Base-by-base conservation (phyloP, 1,139 yeast species). In the Geotrichum aggregatum region DNA sequence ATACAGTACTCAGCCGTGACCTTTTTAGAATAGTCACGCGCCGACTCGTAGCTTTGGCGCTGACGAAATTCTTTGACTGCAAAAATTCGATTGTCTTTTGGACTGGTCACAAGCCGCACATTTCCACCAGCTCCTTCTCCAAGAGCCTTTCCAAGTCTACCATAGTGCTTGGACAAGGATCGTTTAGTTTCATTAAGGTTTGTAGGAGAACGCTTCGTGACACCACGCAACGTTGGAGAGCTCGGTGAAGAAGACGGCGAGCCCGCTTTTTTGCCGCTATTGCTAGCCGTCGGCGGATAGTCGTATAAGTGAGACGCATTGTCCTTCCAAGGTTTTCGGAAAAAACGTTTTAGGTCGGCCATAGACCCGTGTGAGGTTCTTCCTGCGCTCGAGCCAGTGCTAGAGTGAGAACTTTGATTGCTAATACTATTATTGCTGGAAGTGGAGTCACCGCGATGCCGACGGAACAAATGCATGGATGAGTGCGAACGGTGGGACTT, bases 111-210 rank as follows among this genome's bases (percentile, higher is more conserved):
- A 52, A 92, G 75, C 55, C 94, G 82, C 14, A 94, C 99, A 1
- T 94, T 84, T 4, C 99, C 99, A 47, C 98, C 99, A 2, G 98
- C 98, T 36, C 99, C 99, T 28, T 95, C 84, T 28, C 98, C 99
- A 60, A 94, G 74, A 56, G 87, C 84, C 59, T 87, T 86, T 50
- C 97, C 97, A 58, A 91, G 74, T 61, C 84, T 87, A 56, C 96
- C 95, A 69, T 92, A 94, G 66, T 91, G 87, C 61, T 84, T 85
- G 56, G 86, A 78, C 58, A 84, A 80, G 1, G 95, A 76, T 26
- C 57, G 50, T 41, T 66, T 58, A 43, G 52, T 54, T 14, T 52
- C 52, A 40, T 44, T 54, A 45, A 42, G 39, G 30, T 30, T 14
- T 35, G 36, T 24, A 24, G 26, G 46, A 30, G 24, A 36, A 38